Conservation (phyloP, 495 filamentous ascomycete species). For the Collariella sp. region DNA sequence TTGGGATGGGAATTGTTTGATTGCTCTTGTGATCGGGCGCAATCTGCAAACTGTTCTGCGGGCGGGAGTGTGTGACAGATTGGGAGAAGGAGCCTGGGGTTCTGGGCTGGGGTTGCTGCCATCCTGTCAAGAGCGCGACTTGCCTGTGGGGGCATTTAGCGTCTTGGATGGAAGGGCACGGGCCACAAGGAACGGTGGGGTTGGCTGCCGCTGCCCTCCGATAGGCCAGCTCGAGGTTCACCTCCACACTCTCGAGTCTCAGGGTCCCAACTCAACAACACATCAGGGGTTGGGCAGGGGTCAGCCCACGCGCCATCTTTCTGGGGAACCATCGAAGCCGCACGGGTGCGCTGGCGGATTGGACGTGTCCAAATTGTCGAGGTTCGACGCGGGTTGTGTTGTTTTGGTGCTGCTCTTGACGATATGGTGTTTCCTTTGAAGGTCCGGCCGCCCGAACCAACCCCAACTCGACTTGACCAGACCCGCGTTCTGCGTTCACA, state of each 20-base stretch:
- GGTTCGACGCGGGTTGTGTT: background rate
- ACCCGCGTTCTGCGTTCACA: background rate
- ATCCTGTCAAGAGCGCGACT: slow-evolving; percentile 17
- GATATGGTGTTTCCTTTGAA: no score
- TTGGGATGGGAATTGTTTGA: slow-evolving; percentile 18
- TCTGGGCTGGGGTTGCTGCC: slow-evolving; percentile 9
- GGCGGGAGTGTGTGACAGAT: slow-evolving; percentile 18
- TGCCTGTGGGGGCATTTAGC: slow-evolving; percentile 14
- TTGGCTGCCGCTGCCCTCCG: background rate
- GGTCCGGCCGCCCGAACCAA: no score
- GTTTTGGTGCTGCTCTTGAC: no score
- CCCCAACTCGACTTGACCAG: background rate
- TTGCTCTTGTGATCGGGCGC: slow-evolving; percentile 14
- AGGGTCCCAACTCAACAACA: slow-evolving; percentile 6
- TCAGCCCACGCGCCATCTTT: slow-evolving; percentile 16
- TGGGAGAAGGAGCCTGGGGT: slow-evolving; percentile 22
- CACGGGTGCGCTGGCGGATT: background rate
- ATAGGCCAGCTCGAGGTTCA: slow-evolving; percentile 4
- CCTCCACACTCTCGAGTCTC: slow-evolving; percentile 8
- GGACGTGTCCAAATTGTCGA: background rate
- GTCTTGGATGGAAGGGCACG: slow-evolving; percentile 17
- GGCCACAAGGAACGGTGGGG: slow-evolving; percentile 7
- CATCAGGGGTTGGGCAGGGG: slow-evolving; percentile 12
- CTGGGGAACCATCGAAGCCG: no score
- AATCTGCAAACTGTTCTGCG: slow-evolving; percentile 20